A percentile compares a stretch with the other conserved stretches of the same genome.
Conservation (phyloP, 2,329 filamentous ascomycete genomes). For the Colletotrichum horii region DNA sequence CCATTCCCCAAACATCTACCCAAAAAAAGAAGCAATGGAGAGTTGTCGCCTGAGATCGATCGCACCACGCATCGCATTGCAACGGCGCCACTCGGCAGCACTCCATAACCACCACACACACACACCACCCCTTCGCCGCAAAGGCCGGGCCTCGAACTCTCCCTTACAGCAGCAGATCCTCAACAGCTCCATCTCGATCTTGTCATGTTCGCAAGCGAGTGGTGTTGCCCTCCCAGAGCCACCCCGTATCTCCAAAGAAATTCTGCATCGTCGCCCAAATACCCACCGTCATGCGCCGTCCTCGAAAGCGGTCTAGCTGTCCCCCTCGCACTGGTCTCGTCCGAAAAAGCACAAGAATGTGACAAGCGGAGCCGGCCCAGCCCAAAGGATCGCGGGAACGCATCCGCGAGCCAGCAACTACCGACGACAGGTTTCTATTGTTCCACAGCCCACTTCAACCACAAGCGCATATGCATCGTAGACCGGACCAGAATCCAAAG, state of each 20-base stretch:
- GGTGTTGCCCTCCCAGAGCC: not conserved
- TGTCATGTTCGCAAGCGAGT: not conserved
- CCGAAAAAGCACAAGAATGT: not conserved
- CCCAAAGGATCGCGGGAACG: conserved; percentile 2
- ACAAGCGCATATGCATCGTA: not conserved
- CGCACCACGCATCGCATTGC: not conserved
- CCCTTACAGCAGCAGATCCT: not conserved
- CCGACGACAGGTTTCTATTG: not conserved
- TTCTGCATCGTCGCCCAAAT: not conserved
- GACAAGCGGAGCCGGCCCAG: not conserved
- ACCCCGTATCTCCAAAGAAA: not conserved
- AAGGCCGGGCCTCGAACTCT: not conserved
- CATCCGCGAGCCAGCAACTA: conserved; percentile 9
- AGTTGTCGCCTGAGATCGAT: not conserved
- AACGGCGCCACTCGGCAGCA: conserved; percentile 5
- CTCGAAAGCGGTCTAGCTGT: not conserved
- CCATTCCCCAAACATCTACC: too few species aligned
- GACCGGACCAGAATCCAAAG: not conserved
- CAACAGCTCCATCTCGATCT: not conserved
- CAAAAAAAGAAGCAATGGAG: not conserved
- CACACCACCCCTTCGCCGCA: not conserved
- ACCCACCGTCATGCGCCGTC: not conserved
- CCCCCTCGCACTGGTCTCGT: not conserved
- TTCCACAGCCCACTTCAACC: not conserved
- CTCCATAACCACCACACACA: not conserved